Evolutionary conservation across 2,329 filamentous ascomycete genomes (phyloP).

Genomic region (Fusarium acutatum): DNA sequence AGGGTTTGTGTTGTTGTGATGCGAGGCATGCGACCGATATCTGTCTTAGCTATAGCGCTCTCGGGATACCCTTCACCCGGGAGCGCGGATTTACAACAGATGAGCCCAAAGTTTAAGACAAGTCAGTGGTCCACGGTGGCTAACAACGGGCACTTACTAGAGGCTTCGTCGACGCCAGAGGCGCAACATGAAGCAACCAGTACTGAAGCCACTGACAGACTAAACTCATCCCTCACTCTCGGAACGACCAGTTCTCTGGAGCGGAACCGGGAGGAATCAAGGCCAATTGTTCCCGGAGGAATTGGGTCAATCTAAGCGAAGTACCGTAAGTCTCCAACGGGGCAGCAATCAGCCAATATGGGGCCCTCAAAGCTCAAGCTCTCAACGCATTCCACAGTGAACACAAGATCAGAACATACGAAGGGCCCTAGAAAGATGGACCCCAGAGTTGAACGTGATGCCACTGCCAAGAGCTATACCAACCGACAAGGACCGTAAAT

Average conservation of each 20-base stretch:
- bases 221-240: not conserved
- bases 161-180: constrained; percentile 12
- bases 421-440: constrained; percentile 2
- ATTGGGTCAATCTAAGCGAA: not conserved
- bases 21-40: constrained; percentile 7
- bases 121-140: not conserved
- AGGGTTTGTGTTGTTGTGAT: not conserved
- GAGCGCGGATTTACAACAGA: constrained; percentile 14
- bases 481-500: not conserved
- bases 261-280: not conserved
- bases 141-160: constrained; percentile 8
- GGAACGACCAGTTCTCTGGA: not conserved
- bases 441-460: not conserved
- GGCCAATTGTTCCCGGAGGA: not conserved
- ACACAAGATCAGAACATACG: constrained; percentile 8
- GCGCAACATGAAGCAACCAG: constrained; percentile 28
- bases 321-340: not conserved
- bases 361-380: not conserved
- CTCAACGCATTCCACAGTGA: constrained; percentile 29
- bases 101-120: constrained; percentile 8
- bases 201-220: constrained; percentile 17
- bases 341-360: not conserved
- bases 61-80: constrained; percentile 16
- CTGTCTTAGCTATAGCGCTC: constrained; percentile 7
- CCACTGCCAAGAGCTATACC: constrained; percentile 9